Evolutionary conservation across 2,329 filamentous ascomycete species (phyloP).

Genomic region (Alternaria arbusti): DNA sequence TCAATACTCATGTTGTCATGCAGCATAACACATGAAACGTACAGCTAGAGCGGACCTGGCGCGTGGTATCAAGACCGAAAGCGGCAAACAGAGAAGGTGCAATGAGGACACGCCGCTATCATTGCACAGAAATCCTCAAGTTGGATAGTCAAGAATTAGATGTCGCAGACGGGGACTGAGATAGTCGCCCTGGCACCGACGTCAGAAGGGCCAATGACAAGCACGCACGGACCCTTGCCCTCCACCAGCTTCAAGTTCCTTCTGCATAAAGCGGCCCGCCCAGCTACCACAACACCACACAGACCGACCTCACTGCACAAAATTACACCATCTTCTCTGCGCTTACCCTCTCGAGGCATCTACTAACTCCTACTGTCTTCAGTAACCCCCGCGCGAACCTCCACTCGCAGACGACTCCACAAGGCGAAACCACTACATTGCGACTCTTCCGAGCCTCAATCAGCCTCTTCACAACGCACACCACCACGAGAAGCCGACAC

Average conservation of each 20-base stretch:
- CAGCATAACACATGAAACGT: not conserved
- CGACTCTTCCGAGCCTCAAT: slow-evolving; percentile 12
- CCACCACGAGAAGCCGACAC: slow-evolving; percentile 2
- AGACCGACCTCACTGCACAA: slow-evolving; percentile 28
- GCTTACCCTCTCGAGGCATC: slow-evolving; percentile 12
- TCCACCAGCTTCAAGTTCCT: slow-evolving; percentile 33
- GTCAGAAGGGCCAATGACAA: slow-evolving; percentile 30
- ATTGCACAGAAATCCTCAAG: not conserved
- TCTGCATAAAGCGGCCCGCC: slow-evolving; percentile 40
- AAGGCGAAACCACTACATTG: slow-evolving; percentile 16
- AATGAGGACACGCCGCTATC: not conserved
- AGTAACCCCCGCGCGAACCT: slow-evolving; percentile 16
- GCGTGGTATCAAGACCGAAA: slow-evolving; percentile 20
- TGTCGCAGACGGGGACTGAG: not conserved
- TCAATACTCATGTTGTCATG: not conserved
- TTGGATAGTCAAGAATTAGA: not conserved
- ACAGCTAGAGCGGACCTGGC: not conserved
- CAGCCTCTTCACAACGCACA: slow-evolving; percentile 18
- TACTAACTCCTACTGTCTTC: slow-evolving; percentile 11
- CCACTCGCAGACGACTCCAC: slow-evolving; percentile 17
- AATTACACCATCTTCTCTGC: slow-evolving; percentile 23
- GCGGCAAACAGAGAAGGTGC: slow-evolving; percentile 24
- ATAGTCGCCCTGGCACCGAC: slow-evolving; percentile 10
- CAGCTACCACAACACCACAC: slow-evolving; percentile 34
- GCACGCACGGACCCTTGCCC: slow-evolving; percentile 25